Base-by-base conservation (phyloP, 495 filamentous ascomycete species). In the Penicillium nucicola region DNA sequence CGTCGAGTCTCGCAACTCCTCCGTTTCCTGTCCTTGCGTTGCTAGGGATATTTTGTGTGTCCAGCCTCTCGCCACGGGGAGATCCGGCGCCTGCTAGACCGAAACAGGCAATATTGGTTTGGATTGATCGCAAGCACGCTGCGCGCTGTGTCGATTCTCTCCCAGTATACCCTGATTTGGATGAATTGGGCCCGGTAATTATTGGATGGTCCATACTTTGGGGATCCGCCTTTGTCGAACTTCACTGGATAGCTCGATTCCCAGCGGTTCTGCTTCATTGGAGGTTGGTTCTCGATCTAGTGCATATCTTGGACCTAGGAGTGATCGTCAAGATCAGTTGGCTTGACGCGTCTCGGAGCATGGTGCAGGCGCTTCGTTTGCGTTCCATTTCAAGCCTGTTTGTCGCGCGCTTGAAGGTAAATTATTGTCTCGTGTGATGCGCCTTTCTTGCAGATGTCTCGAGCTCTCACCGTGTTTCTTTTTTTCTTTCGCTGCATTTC, bases 291-390 rank as follows among this genome's bases (percentile, higher is more conserved):
- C 19, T 42, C 31, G 20, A 43, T 41, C 12, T 34, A 25, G 28
- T 39, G 19, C 33, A 23, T 41, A 28, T 8, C 7, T 28, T 4
- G 7, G 25, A 8, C 7, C 10, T 6, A 28, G 25, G 25, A 8
- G 25, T 28, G 25, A 28, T 28, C 25, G 25, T 37, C 31, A 19
- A 44, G 34, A 14, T 44, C 48, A 14, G 56, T 60, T 60, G 54
- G 58, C 28, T 32, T 15, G 18, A 56, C 53, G 62, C 63, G 62
- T 61, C 53, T 45, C 49, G 53, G 69, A 68, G 67, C 56, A 71
- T 71, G 64, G 52, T 64, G 55, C 58, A 67, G 51, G 32, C 49
- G 49, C 58, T 60, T 56, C 61, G 57, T 68, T 64, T 69, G 57
- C 54, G 39, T 31, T 35, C 42, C 47, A 55, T 58, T 52, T 60